Conservation (phyloP, 2,329 filamentous ascomycete genomes). For the Pseudogymnoascus destructans region DNA sequence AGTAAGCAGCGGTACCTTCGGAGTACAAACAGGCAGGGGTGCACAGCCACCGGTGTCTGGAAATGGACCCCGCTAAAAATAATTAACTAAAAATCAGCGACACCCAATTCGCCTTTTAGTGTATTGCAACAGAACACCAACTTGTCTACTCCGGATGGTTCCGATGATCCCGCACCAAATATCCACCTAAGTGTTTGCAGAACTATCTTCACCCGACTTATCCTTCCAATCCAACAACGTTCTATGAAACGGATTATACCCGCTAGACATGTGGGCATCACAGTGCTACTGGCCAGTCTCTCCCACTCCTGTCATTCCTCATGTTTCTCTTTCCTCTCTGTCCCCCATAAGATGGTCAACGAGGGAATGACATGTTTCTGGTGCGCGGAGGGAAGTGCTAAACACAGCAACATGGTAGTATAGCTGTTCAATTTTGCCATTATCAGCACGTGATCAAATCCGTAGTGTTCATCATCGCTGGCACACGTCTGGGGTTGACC, state of each 20-base stretch:
- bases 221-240: not conserved
- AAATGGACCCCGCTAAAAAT: not conserved
- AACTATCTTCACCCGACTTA: not conserved
- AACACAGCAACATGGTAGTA: not conserved
- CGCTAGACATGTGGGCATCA: not conserved
- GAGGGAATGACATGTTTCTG: not conserved
- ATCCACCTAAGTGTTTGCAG: too few species aligned
- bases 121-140: too few species aligned
- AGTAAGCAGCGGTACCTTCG: constrained; percentile 6
- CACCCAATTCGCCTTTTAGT: too few species aligned
- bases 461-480: not conserved
- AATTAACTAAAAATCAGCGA: constrained; percentile 12
- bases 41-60: constrained; percentile 8
- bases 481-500: constrained; percentile 23
- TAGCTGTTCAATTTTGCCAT: not conserved
- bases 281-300: too few species aligned
- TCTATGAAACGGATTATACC: not conserved
- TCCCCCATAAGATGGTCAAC: not conserved
- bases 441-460: not conserved
- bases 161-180: too few species aligned
- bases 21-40: not conserved
- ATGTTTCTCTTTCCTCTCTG: not conserved
- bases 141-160: too few species aligned
- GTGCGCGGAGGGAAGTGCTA: not conserved
- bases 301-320: not conserved